Conservation (phyloP, 257 asterid genomes). For the Linderniella brevidens region DNA sequence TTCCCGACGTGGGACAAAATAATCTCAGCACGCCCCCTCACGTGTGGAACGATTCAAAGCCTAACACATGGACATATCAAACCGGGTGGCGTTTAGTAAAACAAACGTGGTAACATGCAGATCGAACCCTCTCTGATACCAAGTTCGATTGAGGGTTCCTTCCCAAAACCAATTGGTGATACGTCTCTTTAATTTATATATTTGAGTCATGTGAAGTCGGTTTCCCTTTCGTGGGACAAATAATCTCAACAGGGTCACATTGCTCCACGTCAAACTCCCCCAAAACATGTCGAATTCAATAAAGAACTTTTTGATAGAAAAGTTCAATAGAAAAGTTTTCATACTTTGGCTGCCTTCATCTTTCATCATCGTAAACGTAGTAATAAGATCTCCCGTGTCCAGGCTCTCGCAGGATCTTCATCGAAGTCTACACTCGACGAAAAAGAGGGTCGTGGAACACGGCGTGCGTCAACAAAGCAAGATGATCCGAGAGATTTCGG, state of each 20-base stretch:
- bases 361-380: neutral
- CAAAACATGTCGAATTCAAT: neutral
- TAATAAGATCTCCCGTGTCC: conserved; percentile 9
- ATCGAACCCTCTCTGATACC: too few species aligned
- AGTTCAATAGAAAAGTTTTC: conserved; percentile 1
- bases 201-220: too few species aligned
- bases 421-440: conserved; percentile 28
- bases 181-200: too few species aligned
- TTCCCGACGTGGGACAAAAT: too few species aligned
- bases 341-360: conserved; percentile 6
- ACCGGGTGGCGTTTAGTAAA: too few species aligned
- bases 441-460: conserved; percentile 38
- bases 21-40: too few species aligned
- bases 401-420: conserved; percentile 66
- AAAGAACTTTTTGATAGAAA: neutral
- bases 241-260: conserved; percentile 5
- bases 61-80: too few species aligned
- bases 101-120: too few species aligned
- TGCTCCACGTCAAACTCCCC: neutral
- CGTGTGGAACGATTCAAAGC: too few species aligned
- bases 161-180: too few species aligned
- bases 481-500: conserved; percentile 45
- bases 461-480: conserved; percentile 29
- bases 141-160: too few species aligned
- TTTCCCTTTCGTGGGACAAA: too few species aligned